phyloP scores from a whole-genome alignment of 768 basidiomycete genomes.

The Xanthoconium purpureum region DNA sequence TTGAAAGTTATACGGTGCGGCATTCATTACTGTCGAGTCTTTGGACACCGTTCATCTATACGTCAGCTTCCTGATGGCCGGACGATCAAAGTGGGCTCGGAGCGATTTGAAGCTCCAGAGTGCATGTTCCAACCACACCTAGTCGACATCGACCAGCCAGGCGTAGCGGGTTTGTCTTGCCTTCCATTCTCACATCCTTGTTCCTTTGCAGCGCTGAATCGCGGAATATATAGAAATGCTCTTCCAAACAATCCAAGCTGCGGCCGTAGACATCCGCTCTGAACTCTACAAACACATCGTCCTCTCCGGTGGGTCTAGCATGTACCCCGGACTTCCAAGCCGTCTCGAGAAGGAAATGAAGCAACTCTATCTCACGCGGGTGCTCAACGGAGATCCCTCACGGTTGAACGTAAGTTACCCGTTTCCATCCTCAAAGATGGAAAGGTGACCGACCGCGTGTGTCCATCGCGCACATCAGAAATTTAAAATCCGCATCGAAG shows the following conservation, averaged over 20 bases:
- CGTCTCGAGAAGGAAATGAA: conserved; percentile 99
- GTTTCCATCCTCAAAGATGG: background rate
- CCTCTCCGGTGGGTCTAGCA: conserved; percentile 94
- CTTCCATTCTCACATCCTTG: background rate
- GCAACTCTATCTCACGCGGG: conserved; percentile 92
- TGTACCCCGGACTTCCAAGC: conserved; percentile 98
- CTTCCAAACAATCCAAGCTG: conserved; percentile 90
- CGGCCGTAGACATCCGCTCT: conserved; percentile 82
- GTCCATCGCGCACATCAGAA: conserved; percentile 52
- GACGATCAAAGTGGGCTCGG: conserved; percentile 94
- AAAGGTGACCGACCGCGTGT: background rate
- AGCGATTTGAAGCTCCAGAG: conserved; percentile 98
- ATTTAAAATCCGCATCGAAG: conserved; percentile 99
- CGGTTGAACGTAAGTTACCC: conserved; percentile 73
- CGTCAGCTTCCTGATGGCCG: conserved; percentile 89
- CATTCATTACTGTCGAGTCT: background rate
- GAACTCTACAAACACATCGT: conserved; percentile 99
- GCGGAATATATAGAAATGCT: conserved; percentile 69
- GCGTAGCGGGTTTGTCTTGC: conserved; percentile 74
- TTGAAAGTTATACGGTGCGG: conserved; percentile 91
- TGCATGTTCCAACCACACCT: conserved; percentile 99
- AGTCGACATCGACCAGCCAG: conserved; percentile 95
- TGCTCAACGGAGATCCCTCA: conserved; percentile 77
- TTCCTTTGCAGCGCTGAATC: background rate
- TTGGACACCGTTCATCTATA: conserved; percentile 5